Percentiles rank a stretch among this genome's conserved stretches.
phyloP scores from a whole-genome alignment of 2,329 filamentous ascomycete genomes.

The Zarea fungicola region DNA sequence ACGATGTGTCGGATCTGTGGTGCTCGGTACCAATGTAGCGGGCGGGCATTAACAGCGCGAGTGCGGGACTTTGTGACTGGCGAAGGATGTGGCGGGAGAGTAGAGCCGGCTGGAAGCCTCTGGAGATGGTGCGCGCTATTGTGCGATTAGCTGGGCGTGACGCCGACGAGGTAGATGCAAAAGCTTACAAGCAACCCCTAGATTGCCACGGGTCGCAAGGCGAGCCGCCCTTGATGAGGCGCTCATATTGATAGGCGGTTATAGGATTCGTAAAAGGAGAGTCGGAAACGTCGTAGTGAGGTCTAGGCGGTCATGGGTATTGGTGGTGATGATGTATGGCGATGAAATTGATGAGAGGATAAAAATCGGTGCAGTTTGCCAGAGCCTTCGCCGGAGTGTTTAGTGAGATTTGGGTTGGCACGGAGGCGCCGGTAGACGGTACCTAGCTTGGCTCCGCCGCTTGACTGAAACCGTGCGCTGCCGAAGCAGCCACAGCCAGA shows the following conservation, averaged over 20 bases:
- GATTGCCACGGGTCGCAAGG: slow-evolving; percentile 49
- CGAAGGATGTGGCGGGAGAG: slow-evolving; percentile 43
- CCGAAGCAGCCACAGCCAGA: too few species aligned
- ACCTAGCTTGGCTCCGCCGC: too few species aligned
- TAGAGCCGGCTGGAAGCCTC: slow-evolving; percentile 41
- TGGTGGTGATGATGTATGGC: slow-evolving; percentile 2
- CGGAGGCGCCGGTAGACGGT: slow-evolving; percentile 2
- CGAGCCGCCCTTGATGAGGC: slow-evolving; percentile 51
- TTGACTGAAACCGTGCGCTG: too few species aligned
- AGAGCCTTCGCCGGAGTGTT: slow-evolving; percentile 6
- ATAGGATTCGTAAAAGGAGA: neutral
- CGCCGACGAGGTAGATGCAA: slow-evolving; percentile 4
- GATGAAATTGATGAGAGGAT: slow-evolving; percentile 9
- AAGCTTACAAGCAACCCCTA: slow-evolving; percentile 43
- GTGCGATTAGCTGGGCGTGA: slow-evolving; percentile 16
- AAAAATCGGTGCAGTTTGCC: slow-evolving; percentile 9
- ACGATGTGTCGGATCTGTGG: slow-evolving; percentile 44
- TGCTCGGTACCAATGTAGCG: slow-evolving; percentile 56
- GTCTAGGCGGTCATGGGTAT: neutral
- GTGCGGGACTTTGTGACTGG: slow-evolving; percentile 42
- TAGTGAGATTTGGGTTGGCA: slow-evolving; percentile 12
- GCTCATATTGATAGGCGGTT: slow-evolving; percentile 40
- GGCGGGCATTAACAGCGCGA: slow-evolving; percentile 53
- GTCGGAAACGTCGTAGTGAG: neutral
- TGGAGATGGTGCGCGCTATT: slow-evolving; percentile 42